Evolutionary conservation across 2,329 filamentous ascomycete genomes (phyloP).

Genomic region (Berkeleyomyces basicola): DNA sequence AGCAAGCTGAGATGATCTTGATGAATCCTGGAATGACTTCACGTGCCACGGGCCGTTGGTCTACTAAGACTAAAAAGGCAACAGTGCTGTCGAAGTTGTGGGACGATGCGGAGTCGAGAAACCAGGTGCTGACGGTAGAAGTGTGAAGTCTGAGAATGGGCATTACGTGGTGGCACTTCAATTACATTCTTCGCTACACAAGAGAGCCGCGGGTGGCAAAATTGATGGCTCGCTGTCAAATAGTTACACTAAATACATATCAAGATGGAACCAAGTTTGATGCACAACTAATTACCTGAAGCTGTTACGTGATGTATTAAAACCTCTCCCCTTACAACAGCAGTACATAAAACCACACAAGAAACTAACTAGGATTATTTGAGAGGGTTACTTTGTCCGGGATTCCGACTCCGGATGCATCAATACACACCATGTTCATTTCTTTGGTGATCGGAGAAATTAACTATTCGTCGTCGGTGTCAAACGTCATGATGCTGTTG

Average conservation of each 20-base stretch:
- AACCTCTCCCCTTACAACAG: too few relatives aligned
- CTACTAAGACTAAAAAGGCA: not conserved
- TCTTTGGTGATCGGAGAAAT: too few relatives aligned
- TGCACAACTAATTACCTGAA: too few relatives aligned
- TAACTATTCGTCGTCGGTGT: slow-evolving; percentile 8
- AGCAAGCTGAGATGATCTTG: slow-evolving; percentile 29
- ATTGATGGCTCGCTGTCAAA: too few relatives aligned
- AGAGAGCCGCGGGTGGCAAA: not conserved
- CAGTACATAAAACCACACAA: too few relatives aligned
- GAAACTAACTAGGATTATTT: too few relatives aligned
- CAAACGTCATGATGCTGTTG: slow-evolving; percentile 6
- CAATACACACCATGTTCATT: not conserved
- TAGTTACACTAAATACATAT: too few relatives aligned
- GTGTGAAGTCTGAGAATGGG: not conserved
- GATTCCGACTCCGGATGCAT: too few relatives aligned
- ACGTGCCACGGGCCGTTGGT: not conserved
- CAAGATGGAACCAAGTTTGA: not conserved
- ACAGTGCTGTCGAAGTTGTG: not conserved
- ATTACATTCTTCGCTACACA: not conserved
- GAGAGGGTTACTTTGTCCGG: too few relatives aligned
- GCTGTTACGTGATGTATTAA: too few relatives aligned
- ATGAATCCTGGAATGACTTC: slow-evolving; percentile 26
- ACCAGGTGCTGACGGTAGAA: not conserved
- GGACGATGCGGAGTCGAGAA: slow-evolving; percentile 2
- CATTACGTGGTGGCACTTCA: not conserved